Base-by-base conservation (phyloP, 345 rosid genomes). In the Trapa bicornis region DNA sequence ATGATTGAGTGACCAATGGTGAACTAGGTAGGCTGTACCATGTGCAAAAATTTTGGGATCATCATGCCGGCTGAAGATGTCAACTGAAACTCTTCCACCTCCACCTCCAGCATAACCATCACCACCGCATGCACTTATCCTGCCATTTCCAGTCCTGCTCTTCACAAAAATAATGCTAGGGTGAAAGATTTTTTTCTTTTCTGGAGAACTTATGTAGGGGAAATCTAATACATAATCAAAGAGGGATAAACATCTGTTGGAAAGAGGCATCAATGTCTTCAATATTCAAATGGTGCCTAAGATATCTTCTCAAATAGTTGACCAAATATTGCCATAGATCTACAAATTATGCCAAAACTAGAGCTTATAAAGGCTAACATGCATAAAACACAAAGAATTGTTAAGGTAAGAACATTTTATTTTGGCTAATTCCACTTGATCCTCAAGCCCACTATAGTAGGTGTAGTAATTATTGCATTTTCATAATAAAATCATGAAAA, bases 81-180 rank as follows among this genome's bases (percentile, higher is more conserved):
- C 81, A 52, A 95, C 94, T 39, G 99, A 78, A 78, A 91, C 82
- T 87, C 99, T 89, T 74, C 99, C 99, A 67, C 99, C 99, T 47
- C 99, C 97, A 36, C 99, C 99, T 72, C 98, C 99, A 65, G 81
- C 98, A 80, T 82, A 91, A 75, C 99, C 99, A 80, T 81, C 76
- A 69, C 99, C 99, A 63, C 99, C 99, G 76, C 97, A 86, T 22
- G 99, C 96, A 77, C 96, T 95, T 68, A 95, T 85, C 79, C 67
- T 70, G 68, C 99, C 99, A 86, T 75, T 69, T 82, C 99, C 99
- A 61, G 81, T 89, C 99, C 99, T 95, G 96, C 83, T 77, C 83
- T 82, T 68, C 75, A 81, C 75, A 86, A 67, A 77, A 71, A 68
- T 67, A 38, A 52, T 22, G 45, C 42, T 43, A 39, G 42, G 42